Base-by-base conservation (phyloP, 768 basidiomycete species). In the Psilocybe sp. region DNA sequence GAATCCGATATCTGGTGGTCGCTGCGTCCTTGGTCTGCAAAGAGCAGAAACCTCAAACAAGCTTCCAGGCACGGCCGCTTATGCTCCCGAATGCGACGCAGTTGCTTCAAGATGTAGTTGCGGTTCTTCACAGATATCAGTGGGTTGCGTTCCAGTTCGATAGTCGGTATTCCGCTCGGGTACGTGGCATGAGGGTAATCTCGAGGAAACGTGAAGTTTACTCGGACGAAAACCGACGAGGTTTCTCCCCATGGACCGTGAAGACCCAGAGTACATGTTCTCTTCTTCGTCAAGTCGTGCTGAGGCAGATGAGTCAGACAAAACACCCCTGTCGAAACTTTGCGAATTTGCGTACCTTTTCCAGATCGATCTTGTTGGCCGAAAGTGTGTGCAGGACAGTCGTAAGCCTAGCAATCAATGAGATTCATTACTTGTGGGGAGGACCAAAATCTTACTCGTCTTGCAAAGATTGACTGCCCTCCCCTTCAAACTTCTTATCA, bases 171-270 rank as follows among this genome's bases (percentile, higher is more conserved):
- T 15, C 85, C 81, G 9, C 79, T 73, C 1, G 91, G 89, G 58
- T 83, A 71, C 1, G 55, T 56, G 0, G 77, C 75, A 5, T 81
- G 75, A 0, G 90, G 88, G 61, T 98, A 98, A 38, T 81, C 80
- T 18, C 81, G 76, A 0, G 96, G 94, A 60, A 98, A 98, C 1
- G 81, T 85, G 70, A 97, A 95, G 1, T 89, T 87, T 20, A 96
- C 80, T 1, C 95, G 85, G 50, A 94, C 84, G 69, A 92, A 94
- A 6, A 88, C 87, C 15, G 85, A 87, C 10, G 85, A 86, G 0
- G 78, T 81, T 49, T 87, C 87, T n/a, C 89, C 92, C 93, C 93
- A 95, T 2, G 92, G 93, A 2, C 91, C 91, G 54, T 91, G 84
- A 38, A 98, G 71, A 4, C 92, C 89, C 41, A 97, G 75, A 1